Evolutionary conservation across 139 green algal species (phyloP).

Genomic region (Pseudopediastrum boryanum): DNA sequence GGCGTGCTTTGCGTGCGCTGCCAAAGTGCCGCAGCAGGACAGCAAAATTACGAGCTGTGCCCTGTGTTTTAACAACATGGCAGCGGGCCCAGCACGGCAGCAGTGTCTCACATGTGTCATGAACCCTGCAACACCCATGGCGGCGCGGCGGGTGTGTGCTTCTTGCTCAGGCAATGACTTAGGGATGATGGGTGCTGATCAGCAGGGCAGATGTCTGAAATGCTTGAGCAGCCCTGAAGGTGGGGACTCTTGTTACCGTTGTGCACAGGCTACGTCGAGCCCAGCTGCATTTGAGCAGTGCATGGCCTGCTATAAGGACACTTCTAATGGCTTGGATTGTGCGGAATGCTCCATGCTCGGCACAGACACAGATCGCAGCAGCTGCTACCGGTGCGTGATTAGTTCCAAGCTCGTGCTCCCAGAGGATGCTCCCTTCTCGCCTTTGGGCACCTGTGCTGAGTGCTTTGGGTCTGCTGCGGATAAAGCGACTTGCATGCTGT

Average conservation of each 20-base stretch:
- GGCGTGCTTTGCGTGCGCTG: conserved; percentile 7
- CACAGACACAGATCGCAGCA: background rate
- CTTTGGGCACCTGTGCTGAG: background rate
- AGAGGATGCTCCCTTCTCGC: background rate
- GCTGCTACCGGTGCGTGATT: conserved; percentile 10
- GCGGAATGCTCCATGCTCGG: conserved; percentile 6
- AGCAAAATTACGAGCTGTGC: background rate
- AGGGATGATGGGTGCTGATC: no score
- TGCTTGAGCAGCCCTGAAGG: background rate
- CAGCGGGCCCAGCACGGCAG: background rate
- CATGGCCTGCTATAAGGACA: conserved; percentile 6
- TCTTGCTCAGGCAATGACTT: background rate
- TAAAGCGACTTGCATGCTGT: background rate
- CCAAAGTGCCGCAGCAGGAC: background rate
- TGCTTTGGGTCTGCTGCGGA: background rate
- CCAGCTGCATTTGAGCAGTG: background rate
- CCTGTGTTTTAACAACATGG: conserved; percentile 8
- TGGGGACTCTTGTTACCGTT: background rate
- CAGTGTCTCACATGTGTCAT: conserved; percentile 2
- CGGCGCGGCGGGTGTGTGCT: background rate
- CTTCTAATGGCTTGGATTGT: conserved; percentile 2
- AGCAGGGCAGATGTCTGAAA: background rate
- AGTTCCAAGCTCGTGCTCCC: background rate
- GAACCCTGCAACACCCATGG: background rate
- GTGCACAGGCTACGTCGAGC: background rate